A percentile compares a stretch with the other conserved stretches of the same genome.
These are phyloP conservation scores for Dendrostoma leiphaemia DNA, from an alignment of 2,329 filamentous ascomycete species.

Conservation along the genomic window DNA sequence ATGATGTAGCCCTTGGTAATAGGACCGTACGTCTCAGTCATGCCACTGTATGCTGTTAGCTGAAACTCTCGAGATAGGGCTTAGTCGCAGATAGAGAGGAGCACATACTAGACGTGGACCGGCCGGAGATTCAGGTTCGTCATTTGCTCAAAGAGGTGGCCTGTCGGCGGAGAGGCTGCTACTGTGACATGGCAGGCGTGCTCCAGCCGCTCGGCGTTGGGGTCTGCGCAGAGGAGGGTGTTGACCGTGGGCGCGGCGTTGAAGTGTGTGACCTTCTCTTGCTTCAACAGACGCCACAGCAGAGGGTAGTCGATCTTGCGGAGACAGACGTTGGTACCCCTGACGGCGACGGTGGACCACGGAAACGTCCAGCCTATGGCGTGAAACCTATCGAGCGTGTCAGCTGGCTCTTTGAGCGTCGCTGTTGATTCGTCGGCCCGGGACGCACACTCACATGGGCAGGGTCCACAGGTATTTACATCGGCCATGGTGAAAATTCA, in stretches of 20 bases:
- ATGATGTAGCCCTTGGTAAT: constrained; percentile 92
- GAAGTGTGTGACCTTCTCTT: constrained; percentile 89
- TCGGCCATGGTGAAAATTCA: constrained; percentile 68
- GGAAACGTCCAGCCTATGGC: constrained; percentile 82
- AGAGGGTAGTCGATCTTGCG: constrained; percentile 92
- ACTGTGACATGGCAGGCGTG: constrained; percentile 82
- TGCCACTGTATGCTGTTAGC: too few species aligned
- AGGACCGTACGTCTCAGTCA: constrained; percentile 88
- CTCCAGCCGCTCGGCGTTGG: constrained; percentile 69
- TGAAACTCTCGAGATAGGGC: too few species aligned
- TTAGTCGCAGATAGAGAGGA: too few species aligned
- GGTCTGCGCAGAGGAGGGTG: constrained; percentile 79
- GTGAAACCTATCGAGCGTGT: constrained; percentile 53
- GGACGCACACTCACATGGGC: constrained; percentile 70
- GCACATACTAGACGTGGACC: constrained; percentile 96
- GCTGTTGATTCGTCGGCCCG: background rate
- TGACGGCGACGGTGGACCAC: constrained; percentile 87
- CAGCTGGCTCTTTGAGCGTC: too few species aligned
- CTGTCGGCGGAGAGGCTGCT: constrained; percentile 85
- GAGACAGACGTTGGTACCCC: constrained; percentile 93
- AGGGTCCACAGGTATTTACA: constrained; percentile 90
- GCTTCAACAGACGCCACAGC: constrained; percentile 86
- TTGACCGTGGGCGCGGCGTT: constrained; percentile 96
- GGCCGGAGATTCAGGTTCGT: constrained; percentile 75
- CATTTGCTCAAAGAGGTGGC: constrained; percentile 93